Evolutionary conservation across 805 yeast species (phyloP).

Genomic region (Saccharomycopsis fibuligera): DNA sequence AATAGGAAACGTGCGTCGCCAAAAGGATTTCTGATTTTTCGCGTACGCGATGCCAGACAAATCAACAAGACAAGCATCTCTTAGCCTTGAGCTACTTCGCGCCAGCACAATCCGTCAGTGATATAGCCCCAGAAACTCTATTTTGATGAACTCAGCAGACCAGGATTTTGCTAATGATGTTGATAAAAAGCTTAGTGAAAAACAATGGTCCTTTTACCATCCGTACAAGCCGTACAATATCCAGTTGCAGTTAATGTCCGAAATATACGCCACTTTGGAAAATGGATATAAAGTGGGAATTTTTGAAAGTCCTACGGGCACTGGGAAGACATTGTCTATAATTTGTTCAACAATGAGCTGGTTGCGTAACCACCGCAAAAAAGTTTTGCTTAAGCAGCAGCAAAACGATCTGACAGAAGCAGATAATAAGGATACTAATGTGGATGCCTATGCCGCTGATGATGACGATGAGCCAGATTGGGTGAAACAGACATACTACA

Average conservation of each 20-base stretch:
- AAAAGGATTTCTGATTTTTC: no score
- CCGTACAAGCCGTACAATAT: conserved; percentile 80
- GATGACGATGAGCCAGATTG: conserved; percentile 63
- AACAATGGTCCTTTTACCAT: conserved; percentile 43
- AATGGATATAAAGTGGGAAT: conserved; percentile 59
- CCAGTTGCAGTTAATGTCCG: conserved; percentile 69
- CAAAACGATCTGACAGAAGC: conserved; percentile 18
- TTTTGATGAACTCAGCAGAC: background rate
- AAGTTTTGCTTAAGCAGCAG: conserved; percentile 15
- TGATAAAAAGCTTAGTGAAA: background rate
- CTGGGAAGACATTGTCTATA: conserved; percentile 84
- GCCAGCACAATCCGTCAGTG: no score
- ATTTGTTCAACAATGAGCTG: conserved; percentile 83
- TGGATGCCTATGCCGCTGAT: conserved; percentile 27
- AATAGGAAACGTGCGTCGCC: background rate
- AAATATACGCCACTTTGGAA: conserved; percentile 58
- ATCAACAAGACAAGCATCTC: background rate
- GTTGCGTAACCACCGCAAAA: conserved; percentile 50
- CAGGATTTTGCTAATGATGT: background rate
- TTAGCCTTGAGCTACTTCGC: background rate
- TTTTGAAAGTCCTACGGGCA: conserved; percentile 92
- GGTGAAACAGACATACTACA: conserved; percentile 42
- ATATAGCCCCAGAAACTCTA: background rate
- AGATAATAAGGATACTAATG: conserved; percentile 30
- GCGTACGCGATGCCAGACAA: no score